Conservation (phyloP, 1,284 basidiomycete genomes). For the Leccinum variabile region DNA sequence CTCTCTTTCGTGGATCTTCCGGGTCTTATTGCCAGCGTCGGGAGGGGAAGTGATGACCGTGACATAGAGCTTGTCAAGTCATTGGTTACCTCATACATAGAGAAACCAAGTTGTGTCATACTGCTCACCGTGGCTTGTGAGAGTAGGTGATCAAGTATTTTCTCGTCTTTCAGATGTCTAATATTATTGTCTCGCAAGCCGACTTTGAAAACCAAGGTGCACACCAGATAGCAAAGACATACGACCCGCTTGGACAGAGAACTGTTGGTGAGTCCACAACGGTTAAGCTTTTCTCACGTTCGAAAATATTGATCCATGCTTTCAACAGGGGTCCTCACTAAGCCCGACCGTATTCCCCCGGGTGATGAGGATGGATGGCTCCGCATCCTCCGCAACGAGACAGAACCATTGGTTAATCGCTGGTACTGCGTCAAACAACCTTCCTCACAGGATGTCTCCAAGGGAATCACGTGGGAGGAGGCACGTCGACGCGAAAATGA, state of each 20-base stretch:
- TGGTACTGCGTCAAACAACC: slow-evolving; percentile 80
- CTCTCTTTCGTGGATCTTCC: slow-evolving; percentile 57
- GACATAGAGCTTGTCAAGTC: slow-evolving; percentile 66
- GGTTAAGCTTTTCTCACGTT: background rate
- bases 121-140: slow-evolving; percentile 72
- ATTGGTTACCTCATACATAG: slow-evolving; percentile 60
- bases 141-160: slow-evolving; percentile 44
- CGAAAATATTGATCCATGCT: background rate
- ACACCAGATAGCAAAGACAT: slow-evolving; percentile 52
- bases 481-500: slow-evolving; percentile 62
- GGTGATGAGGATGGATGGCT: slow-evolving; percentile 67
- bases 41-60: slow-evolving; percentile 45
- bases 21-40: slow-evolving; percentile 67
- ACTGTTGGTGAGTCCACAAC: slow-evolving; percentile 58
- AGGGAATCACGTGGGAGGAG: slow-evolving; percentile 57
- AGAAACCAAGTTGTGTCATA: slow-evolving; percentile 64
- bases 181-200: slow-evolving; percentile 40
- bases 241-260: slow-evolving; percentile 59
- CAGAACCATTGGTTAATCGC: slow-evolving; percentile 55
- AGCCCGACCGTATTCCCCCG: slow-evolving; percentile 67
- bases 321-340: slow-evolving; percentile 71
- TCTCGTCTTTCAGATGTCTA: background rate
- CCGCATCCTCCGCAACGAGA: slow-evolving; percentile 54
- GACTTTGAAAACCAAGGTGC: slow-evolving; percentile 79
- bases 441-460: slow-evolving; percentile 51